Evolutionary conservation across 257 asterid species (phyloP), one percentile per base, ranked within the genome.

Genomic region (Lithospermum erythrorhizon): DNA sequence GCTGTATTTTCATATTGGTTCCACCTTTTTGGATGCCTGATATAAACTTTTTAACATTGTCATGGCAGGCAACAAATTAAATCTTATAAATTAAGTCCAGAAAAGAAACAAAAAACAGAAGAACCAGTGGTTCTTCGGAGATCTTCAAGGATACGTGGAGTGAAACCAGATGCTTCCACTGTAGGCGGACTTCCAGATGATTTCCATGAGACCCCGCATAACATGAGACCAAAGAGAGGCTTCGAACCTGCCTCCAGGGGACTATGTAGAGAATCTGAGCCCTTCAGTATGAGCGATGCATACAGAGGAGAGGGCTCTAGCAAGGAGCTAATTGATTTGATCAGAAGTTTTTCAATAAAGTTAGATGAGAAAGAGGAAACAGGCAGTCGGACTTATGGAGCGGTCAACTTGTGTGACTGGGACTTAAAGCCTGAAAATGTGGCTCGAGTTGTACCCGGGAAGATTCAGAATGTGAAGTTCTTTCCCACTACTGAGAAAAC

Each of bases 401-500:
- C 18, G 13, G 49, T 41, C 49, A 41, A 13, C 49, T 14, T 41
- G 49, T 17, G 18, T 41, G 4, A 14, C 49, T 56, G 88, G 81
- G 70, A 71, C n/a, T 74, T 91, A 89, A 81, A 80, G 66, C 66
- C 82, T 0, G 75, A 84, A 41, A 82, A 86, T 75, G 51, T 91
- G 55, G 94, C 98, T 20, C 79, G 96, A 21, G 59, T 91, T 70
- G 88, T 88, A 59, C 90, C 84, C 0, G 90, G 95, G 48, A 79
- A 83, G 70, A 88, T 91, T 65, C 66, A 82, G 77, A 81, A 66
- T 66, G 61, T 88, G 74, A 74, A 64, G 70, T 84, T 86, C 66
- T 82, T 82, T 16, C 98, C 95, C 9, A 77, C 89, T n/a, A 23
- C 53, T 30, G 83, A 73, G 64, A 69, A 78, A 74, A 77, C 67